Base-by-base conservation (phyloP, 2,329 filamentous ascomycete genomes). In the Epichloe glyceriae region DNA sequence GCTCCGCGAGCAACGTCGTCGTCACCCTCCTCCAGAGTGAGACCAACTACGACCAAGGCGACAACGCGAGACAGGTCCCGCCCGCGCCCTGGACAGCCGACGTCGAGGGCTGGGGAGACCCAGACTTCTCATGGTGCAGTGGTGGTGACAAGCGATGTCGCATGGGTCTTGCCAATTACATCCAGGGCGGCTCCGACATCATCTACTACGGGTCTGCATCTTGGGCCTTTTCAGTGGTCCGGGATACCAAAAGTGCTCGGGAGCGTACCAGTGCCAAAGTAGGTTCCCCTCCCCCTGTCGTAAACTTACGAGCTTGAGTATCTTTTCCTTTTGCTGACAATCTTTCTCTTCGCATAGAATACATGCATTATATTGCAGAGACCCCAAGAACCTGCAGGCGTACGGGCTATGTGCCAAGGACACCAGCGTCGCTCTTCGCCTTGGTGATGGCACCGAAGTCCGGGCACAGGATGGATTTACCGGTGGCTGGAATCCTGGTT, bases 11-110 rank as follows among this genome's bases (percentile, higher is more conserved):
- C 50, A 76, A 77, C 53, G 70, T 80, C 8, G 67, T 75, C 50
- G 65, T 75, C 14, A 70, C 69, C 14, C 57, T 78, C 60, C 67
- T 76, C 52, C 75, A 80, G 62, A 70, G 69, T 44, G 77, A 80
- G 62, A 78, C 76, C 10, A 76, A 76, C 56, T 63, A 64, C 47
- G 55, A 62, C 10, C 60, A 62, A 40, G 61, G 60, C 42, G 49
- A 68, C 53, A 63, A 72, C 56, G 60, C 62, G 12, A 56, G 57
- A n/a, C 62, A 66, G 51, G 55, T 61, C 1, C 55, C 62, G 1
- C 69, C 69, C 0, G 61, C 63, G 6, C 70, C 71, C 0, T 72
- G 70, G 70, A 60, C 54, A 4, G 59, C 68, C 26, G 64, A 70
- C 46, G 55, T 60, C 19, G 46, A 38, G 0, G 59, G 57, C 46